A percentile compares a stretch with the other conserved stretches of the same genome.
Conservation (phyloP, 768 basidiomycete genomes). For the Mycena leptocephala region DNA sequence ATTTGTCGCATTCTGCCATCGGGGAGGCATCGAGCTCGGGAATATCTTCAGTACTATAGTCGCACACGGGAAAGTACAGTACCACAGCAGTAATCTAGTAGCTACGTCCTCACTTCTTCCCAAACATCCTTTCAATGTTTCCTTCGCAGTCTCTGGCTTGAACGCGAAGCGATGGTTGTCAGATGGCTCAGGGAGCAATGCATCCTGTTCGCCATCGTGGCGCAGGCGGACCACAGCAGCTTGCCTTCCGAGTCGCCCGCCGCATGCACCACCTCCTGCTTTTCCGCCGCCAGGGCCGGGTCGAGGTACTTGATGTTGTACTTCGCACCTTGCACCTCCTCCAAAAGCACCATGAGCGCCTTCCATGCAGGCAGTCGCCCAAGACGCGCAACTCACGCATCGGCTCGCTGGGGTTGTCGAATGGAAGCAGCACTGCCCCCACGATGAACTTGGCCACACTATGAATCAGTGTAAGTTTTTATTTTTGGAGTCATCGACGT, state of each 20-base stretch:
- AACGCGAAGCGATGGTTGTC: constrained; percentile 11
- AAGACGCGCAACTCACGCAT: constrained; percentile 9
- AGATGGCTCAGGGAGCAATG: neutral
- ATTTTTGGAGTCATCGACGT: too few species aligned
- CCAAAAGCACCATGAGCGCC: neutral
- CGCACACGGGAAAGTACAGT: neutral
- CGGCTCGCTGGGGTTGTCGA: neutral
- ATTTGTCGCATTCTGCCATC: too few species aligned
- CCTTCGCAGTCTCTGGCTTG: neutral
- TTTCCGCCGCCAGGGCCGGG: neutral
- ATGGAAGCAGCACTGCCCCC: neutral
- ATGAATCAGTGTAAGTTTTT: neutral
- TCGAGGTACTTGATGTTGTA: constrained; percentile 16
- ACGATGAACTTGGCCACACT: constrained; percentile 7
- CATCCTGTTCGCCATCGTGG: constrained; percentile 1
- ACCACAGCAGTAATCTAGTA: neutral
- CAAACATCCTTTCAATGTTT: constrained; percentile 11
- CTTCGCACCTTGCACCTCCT: constrained; percentile 6
- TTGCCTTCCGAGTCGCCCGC: constrained; percentile 6
- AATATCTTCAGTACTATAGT: too few species aligned
- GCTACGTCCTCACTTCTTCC: neutral
- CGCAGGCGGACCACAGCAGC: neutral
- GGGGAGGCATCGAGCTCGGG: too few species aligned
- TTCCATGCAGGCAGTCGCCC: constrained; percentile 10
- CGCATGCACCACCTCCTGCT: constrained; percentile 12